A percentile compares a stretch with the other conserved stretches of the same genome.
These are phyloP conservation scores for Priceomyces haplophilus DNA, from an alignment of 805 yeast species.

Conservation along the genomic window DNA sequence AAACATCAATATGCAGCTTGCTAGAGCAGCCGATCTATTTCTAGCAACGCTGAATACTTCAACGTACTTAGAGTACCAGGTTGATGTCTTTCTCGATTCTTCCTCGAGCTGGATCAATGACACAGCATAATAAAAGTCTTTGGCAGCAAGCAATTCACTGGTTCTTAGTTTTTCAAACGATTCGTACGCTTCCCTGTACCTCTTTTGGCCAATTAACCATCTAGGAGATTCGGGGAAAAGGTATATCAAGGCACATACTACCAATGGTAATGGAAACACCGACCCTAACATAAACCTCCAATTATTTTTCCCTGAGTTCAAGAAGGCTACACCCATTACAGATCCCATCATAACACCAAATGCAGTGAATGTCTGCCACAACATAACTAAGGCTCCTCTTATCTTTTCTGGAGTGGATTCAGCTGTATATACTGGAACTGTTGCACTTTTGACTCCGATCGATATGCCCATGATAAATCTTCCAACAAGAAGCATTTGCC, in stretches of 20 bases:
- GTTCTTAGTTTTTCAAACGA: slow-evolving; percentile 10
- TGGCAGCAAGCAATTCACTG: slow-evolving; percentile 9
- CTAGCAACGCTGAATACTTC: slow-evolving; percentile 9
- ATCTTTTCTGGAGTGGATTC: slow-evolving; percentile 13
- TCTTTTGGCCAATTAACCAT: slow-evolving; percentile 17
- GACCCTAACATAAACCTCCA: slow-evolving; percentile 18
- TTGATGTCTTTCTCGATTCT: neutral
- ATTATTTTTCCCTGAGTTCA: slow-evolving; percentile 2
- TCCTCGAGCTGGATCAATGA: slow-evolving; percentile 7
- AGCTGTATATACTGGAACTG: slow-evolving; percentile 13
- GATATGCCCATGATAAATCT: slow-evolving; percentile 14
- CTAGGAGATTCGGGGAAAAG: slow-evolving; percentile 25
- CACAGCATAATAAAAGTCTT: slow-evolving; percentile 12
- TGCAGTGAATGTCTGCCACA: slow-evolving; percentile 15
- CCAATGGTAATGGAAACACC: slow-evolving; percentile 9
- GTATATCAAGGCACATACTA: slow-evolving; percentile 12
- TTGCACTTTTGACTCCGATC: slow-evolving; percentile 13
- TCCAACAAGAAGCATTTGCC: slow-evolving; percentile 10
- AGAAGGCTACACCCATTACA: slow-evolving; percentile 11
- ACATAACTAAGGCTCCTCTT: slow-evolving; percentile 11
- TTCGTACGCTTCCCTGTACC: slow-evolving; percentile 14
- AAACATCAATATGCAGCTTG: slow-evolving; percentile 11
- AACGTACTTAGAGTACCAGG: slow-evolving; percentile 6
- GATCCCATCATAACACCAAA: slow-evolving; percentile 17
- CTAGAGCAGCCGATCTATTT: slow-evolving; percentile 11